Conservation (phyloP, 768 basidiomycete genomes). For the Lentinus tigrinus region DNA sequence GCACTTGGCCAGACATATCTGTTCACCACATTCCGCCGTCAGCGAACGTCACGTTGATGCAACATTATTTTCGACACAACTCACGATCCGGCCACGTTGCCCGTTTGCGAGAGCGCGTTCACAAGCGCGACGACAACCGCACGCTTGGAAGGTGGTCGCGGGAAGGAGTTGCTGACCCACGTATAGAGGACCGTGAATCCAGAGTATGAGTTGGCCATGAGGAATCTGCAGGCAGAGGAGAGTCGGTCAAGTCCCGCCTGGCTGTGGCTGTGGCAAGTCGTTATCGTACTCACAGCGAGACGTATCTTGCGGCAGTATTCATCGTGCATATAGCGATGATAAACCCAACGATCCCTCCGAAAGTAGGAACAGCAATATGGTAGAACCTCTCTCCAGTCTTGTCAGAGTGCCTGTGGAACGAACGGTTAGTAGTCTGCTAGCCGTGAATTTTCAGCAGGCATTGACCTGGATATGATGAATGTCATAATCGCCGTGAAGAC, state of each 20-base stretch:
- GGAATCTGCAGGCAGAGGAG: conserved; percentile 47
- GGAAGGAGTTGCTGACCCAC: conserved; percentile 59
- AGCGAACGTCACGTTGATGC: neutral
- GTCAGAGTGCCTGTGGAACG: conserved; percentile 65
- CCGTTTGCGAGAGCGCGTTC: conserved; percentile 78
- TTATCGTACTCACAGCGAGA: conserved; percentile 56
- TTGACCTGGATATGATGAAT: conserved; percentile 51
- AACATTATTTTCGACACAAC: conserved; percentile 5
- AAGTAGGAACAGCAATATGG: conserved; percentile 54
- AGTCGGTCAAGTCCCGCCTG: conserved; percentile 10
- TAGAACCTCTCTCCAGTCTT: conserved; percentile 65
- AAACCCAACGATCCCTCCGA: conserved; percentile 72
- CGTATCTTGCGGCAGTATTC: conserved; percentile 61
- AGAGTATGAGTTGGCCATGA: conserved; percentile 75
- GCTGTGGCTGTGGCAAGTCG: conserved; percentile 19
- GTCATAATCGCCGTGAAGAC: conserved; percentile 57
- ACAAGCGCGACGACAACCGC: conserved; percentile 81
- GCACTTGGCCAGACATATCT: conserved; percentile 65
- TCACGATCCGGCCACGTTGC: conserved; percentile 76
- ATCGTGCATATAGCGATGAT: conserved; percentile 62
- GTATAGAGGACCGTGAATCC: conserved; percentile 66
- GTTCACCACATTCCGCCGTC: conserved; percentile 34
- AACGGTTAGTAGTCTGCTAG: neutral
- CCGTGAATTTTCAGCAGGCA: neutral
- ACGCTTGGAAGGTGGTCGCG: conserved; percentile 78